Evolutionary conservation across 2,329 filamentous ascomycete species (phyloP), one percentile per base, ranked within the genome.

Genomic region (Onygenales sp.): DNA sequence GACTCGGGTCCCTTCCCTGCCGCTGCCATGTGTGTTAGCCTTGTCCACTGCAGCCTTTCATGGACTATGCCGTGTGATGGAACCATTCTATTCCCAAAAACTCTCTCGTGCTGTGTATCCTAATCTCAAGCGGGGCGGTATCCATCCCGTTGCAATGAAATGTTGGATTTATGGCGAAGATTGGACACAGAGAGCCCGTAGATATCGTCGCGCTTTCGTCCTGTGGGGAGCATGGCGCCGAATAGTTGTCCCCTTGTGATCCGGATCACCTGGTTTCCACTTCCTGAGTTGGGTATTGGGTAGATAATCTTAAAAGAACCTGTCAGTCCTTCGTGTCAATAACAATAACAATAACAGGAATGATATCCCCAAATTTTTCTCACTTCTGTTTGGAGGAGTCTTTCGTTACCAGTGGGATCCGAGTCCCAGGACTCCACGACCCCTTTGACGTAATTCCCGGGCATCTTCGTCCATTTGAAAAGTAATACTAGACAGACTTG

Each of bases 401-500:
- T 21, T 36, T 54, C 47, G 33, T 49, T 48, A 1, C 47, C 52
- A 8, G 47, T 33, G 11, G 46, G 27, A 49, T 56, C 54, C 27
- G 54, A 41, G 42, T 48, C 54, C 46, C 35, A 54, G 7, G 39
- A 17, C 17, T 51, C 52, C 2, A 51, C 7, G 11, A 38, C 47
- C 7, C 51, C 47, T 38, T 43, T 36, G 13, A 51, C 54, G 2
- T 11, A 42, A 17, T 50, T 27, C 6, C 31, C 45, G 7, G 47
- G 17, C 27, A 31, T 10, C 43, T 54, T 56, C 7, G 45, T 51
- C 54, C 54, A 56, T 39, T 51, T 54, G 33, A 54, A 21, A 21
- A 51, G 27, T 27, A 56, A 11, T 27, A 55, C 56, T 17, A 58
- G 7, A 39, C 53, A 13, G 11, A 56, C 42, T 35, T 43, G n/a